A percentile compares a stretch with the other conserved stretches of the same genome.
These are phyloP conservation scores for Monilinia fructicola DNA, from an alignment of 2,329 filamentous ascomycete species.

Conservation along the genomic window DNA sequence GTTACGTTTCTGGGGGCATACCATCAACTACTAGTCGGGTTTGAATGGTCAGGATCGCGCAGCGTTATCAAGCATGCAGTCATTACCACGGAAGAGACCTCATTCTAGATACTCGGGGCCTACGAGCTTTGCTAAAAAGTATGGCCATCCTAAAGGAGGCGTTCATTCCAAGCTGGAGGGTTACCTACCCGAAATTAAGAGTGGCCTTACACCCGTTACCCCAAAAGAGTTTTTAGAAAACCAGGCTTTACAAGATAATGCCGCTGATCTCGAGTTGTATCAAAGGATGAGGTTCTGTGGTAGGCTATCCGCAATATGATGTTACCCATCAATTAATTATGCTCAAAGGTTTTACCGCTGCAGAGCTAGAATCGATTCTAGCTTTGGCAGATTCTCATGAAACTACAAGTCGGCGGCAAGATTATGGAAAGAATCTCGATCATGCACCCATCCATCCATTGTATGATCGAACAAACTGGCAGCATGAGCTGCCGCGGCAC, in stretches of 20 bases:
- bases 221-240: background rate
- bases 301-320: background rate
- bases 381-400: constrained; percentile 9
- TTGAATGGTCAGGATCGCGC: background rate
- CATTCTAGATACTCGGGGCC: background rate
- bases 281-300: constrained; percentile 12
- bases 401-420: background rate
- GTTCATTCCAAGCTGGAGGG: background rate
- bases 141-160: constrained; percentile 8
- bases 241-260: background rate
- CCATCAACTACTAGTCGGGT: background rate
- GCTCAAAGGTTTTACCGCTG: constrained; percentile 8
- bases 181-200: constrained; percentile 8
- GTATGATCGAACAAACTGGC: background rate
- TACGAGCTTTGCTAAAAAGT: constrained; percentile 11
- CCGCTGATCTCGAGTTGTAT: background rate
- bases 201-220: constrained; percentile 8
- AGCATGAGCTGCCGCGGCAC: background rate
- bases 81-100: background rate
- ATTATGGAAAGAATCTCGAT: background rate
- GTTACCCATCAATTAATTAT: background rate
- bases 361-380: constrained; percentile 8
- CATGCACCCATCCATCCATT: constrained; percentile 1
- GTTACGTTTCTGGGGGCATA: background rate
- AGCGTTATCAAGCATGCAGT: background rate